These are phyloP conservation scores for Mytilinidion resinicola DNA, from an alignment of 495 filamentous ascomycete species.

Conservation along the genomic window DNA sequence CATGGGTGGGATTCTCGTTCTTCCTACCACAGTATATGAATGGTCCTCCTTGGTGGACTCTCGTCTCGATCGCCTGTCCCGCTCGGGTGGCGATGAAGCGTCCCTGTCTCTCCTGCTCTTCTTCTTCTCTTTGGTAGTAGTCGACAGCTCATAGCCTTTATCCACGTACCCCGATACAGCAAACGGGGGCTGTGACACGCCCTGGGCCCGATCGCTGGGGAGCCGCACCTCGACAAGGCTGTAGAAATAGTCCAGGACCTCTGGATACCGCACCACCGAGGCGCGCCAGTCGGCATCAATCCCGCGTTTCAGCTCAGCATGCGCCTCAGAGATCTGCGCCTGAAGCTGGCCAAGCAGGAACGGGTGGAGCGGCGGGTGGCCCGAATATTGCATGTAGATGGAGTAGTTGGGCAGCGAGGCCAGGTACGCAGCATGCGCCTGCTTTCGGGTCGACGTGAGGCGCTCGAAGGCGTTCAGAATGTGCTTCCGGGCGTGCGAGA, in stretches of 20 bases:
- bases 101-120: constrained; percentile 24
- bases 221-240: constrained; percentile 55
- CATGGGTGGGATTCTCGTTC: constrained; percentile 14
- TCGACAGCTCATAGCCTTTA: constrained; percentile 21
- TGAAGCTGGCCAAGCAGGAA: constrained; percentile 24
- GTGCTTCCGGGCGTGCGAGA: constrained; percentile 60
- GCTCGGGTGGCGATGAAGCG: background rate
- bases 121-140: constrained; percentile 20
- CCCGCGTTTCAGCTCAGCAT: constrained; percentile 56
- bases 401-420: constrained; percentile 51
- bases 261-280: constrained; percentile 62
- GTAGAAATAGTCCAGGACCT: constrained; percentile 69
- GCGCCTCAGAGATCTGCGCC: constrained; percentile 48
- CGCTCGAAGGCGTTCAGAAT: constrained; percentile 62
- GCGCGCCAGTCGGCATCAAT: constrained; percentile 70
- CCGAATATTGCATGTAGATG: constrained; percentile 43
- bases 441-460: constrained; percentile 54
- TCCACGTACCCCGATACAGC: constrained; percentile 22
- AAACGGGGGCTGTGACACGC: constrained; percentile 23
- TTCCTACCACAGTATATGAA: constrained; percentile 6
- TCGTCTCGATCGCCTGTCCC: constrained; percentile 12
- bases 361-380: constrained; percentile 33
- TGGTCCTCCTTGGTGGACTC: constrained; percentile 7
- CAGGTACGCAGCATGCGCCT: constrained; percentile 49
- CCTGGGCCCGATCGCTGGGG: constrained; percentile 35